Conservation (phyloP, 768 basidiomycete genomes). For the Pulveroboletus sp. region DNA sequence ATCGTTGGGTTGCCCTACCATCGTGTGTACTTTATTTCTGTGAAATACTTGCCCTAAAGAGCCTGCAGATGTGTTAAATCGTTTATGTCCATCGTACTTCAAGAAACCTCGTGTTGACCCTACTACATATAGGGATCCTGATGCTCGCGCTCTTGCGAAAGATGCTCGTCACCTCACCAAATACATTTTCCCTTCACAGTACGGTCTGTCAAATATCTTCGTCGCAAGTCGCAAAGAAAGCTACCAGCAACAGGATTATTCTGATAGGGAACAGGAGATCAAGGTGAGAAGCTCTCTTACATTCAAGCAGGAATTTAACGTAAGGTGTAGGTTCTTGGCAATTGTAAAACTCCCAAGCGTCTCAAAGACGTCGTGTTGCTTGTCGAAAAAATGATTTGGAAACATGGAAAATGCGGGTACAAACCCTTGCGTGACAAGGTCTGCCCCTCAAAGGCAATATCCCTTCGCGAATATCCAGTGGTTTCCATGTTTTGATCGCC, state of each 20-base stretch:
- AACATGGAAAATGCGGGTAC: constrained; percentile 68
- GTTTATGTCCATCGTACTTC: constrained; percentile 43
- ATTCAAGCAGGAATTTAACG: background rate
- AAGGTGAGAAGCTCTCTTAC: constrained; percentile 39
- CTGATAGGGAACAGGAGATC: constrained; percentile 66
- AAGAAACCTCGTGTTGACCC: constrained; percentile 27
- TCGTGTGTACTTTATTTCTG: constrained; percentile 42
- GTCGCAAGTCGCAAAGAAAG: constrained; percentile 22
- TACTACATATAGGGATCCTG: constrained; percentile 38
- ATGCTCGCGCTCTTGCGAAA: constrained; percentile 42
- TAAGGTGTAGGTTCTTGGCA: constrained; percentile 34
- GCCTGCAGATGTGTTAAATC: constrained; percentile 59
- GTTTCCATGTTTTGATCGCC: background rate
- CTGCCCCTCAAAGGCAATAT: constrained; percentile 74
- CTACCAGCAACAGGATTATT: constrained; percentile 45
- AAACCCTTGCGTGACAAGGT: constrained; percentile 52
- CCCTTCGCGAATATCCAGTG: background rate
- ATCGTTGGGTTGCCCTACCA: constrained; percentile 61
- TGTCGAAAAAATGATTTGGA: constrained; percentile 58
- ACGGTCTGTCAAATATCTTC: constrained; percentile 50
- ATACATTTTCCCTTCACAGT: constrained; percentile 83
- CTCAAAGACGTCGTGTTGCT: constrained; percentile 51
- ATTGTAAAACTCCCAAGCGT: constrained; percentile 68
- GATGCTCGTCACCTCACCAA: constrained; percentile 66
- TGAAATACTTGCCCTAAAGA: background rate